Evolutionary conservation across 441 rosid genomes (phyloP).

Genomic region (Rhodomyrtus psidioides): DNA sequence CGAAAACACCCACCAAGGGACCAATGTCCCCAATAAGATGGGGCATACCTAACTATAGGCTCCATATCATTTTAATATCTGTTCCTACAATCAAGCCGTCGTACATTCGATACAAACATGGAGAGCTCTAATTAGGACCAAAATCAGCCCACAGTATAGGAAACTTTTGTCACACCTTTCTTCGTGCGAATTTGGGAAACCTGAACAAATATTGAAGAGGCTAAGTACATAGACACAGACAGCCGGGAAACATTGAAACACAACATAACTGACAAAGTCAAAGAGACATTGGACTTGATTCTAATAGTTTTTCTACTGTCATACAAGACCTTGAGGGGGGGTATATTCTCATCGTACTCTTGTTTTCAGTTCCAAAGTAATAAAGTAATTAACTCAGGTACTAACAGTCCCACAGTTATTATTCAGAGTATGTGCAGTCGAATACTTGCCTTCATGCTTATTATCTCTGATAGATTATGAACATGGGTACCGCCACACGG

Average conservation of each 20-base stretch:
- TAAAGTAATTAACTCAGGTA: neutral
- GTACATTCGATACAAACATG: neutral
- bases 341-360: neutral
- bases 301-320: neutral
- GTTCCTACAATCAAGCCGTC: neutral
- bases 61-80: neutral
- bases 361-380: neutral
- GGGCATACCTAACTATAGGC: neutral
- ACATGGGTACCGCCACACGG: slow-evolving; percentile 94
- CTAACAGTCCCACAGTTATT: neutral
- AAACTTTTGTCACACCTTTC: slow-evolving; percentile 70
- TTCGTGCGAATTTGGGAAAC: slow-evolving; percentile 55
- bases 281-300: neutral
- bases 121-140: neutral
- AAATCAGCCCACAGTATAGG: slow-evolving; percentile 33
- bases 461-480: slow-evolving; percentile 57
- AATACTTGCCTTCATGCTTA: slow-evolving; percentile 48
- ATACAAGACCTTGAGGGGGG: neutral
- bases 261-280: neutral
- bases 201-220: slow-evolving; percentile 16
- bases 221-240: neutral
- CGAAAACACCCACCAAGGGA: neutral
- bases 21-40: neutral
- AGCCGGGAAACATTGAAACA: neutral
- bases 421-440: neutral